These are phyloP conservation scores for Penicillium cinerascens DNA, from an alignment of 495 filamentous ascomycete genomes.

Conservation along the genomic window DNA sequence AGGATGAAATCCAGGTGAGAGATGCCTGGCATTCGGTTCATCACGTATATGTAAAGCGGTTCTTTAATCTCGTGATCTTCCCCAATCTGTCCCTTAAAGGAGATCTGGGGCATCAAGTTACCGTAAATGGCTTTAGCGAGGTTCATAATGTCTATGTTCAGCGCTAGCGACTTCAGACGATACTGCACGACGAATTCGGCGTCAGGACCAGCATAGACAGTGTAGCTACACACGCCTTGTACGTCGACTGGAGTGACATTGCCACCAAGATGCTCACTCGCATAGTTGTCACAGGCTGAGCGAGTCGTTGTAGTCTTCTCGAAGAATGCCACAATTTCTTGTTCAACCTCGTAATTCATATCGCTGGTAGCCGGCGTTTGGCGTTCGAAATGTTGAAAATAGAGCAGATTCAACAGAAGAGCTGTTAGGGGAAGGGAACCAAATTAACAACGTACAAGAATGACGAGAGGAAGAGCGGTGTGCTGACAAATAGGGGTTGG, in stretches of 20 bases:
- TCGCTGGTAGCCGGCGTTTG: background rate
- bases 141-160: constrained; percentile 25
- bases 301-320: constrained; percentile 18
- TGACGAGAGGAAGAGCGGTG: constrained; percentile 7
- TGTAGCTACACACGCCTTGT: constrained; percentile 46
- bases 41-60: constrained; percentile 34
- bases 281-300: constrained; percentile 29
- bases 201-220: constrained; percentile 37
- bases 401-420: constrained; percentile 1
- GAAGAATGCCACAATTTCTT: constrained; percentile 3
- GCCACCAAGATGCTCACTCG: constrained; percentile 29
- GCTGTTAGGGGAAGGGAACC: constrained; percentile 2
- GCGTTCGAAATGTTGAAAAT: constrained; percentile 1
- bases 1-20: constrained; percentile 36
- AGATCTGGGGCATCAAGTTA: constrained; percentile 25
- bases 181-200: constrained; percentile 41
- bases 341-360: constrained; percentile 31
- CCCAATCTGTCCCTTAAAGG: constrained; percentile 35
- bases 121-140: constrained; percentile 32
- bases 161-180: constrained; percentile 32
- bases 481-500: background rate
- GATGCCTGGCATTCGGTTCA: constrained; percentile 35
- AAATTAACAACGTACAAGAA: constrained; percentile 2
- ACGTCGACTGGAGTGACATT: constrained; percentile 31
- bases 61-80: constrained; percentile 29